These are phyloP conservation scores for Linnemannia hyalina DNA, from an alignment of 192 early-diverging fungal species.

Conservation along the genomic window DNA sequence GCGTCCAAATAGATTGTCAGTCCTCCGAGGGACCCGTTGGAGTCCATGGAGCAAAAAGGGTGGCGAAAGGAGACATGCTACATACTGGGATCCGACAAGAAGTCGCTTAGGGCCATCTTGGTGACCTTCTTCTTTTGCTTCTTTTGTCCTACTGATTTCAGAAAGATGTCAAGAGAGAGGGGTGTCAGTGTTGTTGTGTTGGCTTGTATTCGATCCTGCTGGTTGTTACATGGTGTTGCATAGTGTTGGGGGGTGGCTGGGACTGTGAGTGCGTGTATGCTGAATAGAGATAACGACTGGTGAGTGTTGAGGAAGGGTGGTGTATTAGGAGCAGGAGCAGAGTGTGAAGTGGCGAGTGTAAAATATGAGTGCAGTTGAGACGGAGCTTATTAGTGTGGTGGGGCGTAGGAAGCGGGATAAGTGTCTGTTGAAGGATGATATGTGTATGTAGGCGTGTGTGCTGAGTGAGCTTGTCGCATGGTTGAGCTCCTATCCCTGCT, in stretches of 20 bases:
- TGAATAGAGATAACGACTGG: too few relatives aligned
- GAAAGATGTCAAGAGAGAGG: background rate
- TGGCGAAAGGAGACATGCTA: background rate
- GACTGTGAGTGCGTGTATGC: background rate
- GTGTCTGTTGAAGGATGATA: background rate
- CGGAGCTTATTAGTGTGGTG: too few relatives aligned
- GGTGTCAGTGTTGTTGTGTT: background rate
- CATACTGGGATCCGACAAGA: conserved; percentile 79
- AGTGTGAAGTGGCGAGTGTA: too few relatives aligned
- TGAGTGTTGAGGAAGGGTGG: too few relatives aligned
- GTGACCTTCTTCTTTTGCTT: conserved; percentile 85
- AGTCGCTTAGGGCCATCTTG: conserved; percentile 90
- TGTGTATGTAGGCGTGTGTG: background rate
- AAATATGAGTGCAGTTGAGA: too few relatives aligned
- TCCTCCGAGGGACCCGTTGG: conserved; percentile 40
- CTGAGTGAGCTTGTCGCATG: too few relatives aligned
- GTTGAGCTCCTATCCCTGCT: background rate
- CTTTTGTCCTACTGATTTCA: conserved; percentile 51
- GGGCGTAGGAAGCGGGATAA: too few relatives aligned
- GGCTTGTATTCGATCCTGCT: background rate
- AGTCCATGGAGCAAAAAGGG: conserved; percentile 22
- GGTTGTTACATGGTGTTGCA: background rate
- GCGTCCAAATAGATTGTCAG: conserved; percentile 31
- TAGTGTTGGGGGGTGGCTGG: background rate
- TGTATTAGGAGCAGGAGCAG: too few relatives aligned